A percentile compares a stretch with the other conserved stretches of the same genome.
Conservation (phyloP, 306 rosid genomes). For the Trifolium repens region DNA sequence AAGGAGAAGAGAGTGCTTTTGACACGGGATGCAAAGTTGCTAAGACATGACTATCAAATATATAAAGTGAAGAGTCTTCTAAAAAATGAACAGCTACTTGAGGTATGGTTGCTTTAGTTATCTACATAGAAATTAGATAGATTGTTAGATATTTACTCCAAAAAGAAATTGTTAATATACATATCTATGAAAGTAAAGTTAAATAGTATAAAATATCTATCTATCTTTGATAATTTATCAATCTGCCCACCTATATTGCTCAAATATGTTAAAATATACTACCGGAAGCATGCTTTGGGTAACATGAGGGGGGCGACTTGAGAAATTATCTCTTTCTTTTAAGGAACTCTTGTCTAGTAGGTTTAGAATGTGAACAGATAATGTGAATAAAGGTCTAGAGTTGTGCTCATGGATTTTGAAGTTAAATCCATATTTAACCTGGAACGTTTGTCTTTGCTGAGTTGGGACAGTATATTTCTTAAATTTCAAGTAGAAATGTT, state of each 20-base stretch:
- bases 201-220: not conserved
- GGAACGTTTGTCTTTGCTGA: not conserved
- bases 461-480: slow-evolving; percentile 19
- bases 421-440: slow-evolving; percentile 1
- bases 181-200: slow-evolving; percentile 5
- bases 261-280: too few relatives aligned
- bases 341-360: slow-evolving; percentile 6
- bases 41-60: slow-evolving; percentile 83
- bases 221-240: not conserved
- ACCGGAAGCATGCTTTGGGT: too few relatives aligned
- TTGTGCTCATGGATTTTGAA: slow-evolving; percentile 18
- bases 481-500: not conserved
- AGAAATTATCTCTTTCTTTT: not conserved
- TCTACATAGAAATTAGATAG: not conserved
- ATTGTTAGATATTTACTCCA: slow-evolving; percentile 9
- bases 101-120: slow-evolving; percentile 52
- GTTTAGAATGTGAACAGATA: slow-evolving; percentile 17
- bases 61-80: slow-evolving; percentile 82
- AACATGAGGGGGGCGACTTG: too few relatives aligned
- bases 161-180: slow-evolving; percentile 27
- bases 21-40: slow-evolving; percentile 85
- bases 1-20: slow-evolving; percentile 80
- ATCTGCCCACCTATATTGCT: too few relatives aligned
- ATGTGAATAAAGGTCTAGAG: slow-evolving; percentile 8
- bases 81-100: slow-evolving; percentile 90